Evolutionary conservation across 2,329 filamentous ascomycete genomes (phyloP).

Genomic region (Cytospora leucostoma): DNA sequence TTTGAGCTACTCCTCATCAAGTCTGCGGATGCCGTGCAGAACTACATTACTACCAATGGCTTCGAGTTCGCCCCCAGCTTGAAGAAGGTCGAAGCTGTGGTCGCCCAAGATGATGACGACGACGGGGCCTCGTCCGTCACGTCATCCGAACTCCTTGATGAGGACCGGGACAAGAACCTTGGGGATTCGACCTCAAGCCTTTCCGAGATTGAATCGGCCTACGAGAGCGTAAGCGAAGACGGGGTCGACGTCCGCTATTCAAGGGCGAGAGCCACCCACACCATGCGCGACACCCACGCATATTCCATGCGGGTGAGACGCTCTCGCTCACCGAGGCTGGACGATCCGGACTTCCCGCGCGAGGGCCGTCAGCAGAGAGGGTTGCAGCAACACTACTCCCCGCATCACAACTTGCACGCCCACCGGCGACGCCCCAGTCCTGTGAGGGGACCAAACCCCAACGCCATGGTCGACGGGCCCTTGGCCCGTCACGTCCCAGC

Average conservation of each 20-base stretch:
- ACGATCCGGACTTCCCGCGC: constrained; percentile 6
- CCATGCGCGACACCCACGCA: constrained; percentile 1
- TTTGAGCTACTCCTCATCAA: constrained; percentile 41
- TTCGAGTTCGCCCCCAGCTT: constrained; percentile 32
- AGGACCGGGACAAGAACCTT: constrained; percentile 13
- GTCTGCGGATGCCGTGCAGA: constrained; percentile 42
- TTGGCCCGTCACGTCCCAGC: not conserved
- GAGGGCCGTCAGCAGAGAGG: not conserved
- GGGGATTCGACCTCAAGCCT: constrained; percentile 18
- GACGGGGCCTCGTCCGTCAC: constrained; percentile 16
- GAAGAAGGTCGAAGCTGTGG: constrained; percentile 19
- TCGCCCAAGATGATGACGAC: constrained; percentile 27
- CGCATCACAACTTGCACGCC: constrained; percentile 1
- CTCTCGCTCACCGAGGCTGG: constrained; percentile 15
- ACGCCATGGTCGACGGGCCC: not conserved
- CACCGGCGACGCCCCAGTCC: constrained; percentile 13
- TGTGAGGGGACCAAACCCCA: not conserved
- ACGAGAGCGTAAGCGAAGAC: constrained; percentile 24
- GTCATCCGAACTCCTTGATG: constrained; percentile 11
- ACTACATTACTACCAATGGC: constrained; percentile 38
- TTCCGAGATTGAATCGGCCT: constrained; percentile 25
- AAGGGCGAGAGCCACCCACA: constrained; percentile 10
- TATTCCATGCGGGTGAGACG: constrained; percentile 5
- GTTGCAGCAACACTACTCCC: not conserved
- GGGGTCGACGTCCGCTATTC: constrained; percentile 3